These are phyloP conservation scores for Mycena citricolor DNA, from an alignment of 1,284 basidiomycete species.

Conservation along the genomic window DNA sequence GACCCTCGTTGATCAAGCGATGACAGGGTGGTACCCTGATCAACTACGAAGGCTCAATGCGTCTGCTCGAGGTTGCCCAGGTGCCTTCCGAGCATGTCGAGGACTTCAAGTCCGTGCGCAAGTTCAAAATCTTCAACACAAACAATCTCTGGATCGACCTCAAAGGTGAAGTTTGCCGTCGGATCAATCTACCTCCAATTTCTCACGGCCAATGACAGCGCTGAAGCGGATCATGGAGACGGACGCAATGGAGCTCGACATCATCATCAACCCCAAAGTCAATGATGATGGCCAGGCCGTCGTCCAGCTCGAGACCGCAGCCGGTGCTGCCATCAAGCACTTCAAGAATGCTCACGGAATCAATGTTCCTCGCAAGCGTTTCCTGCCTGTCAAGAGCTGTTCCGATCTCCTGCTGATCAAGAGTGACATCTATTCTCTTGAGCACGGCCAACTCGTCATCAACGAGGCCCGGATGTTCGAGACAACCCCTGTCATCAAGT, in stretches of 20 bases:
- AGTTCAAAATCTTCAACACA: conserved; percentile 85
- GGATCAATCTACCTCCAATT: background rate
- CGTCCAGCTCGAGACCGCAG: conserved; percentile 91
- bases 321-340: conserved; percentile 97
- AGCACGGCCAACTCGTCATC: conserved; percentile 93
- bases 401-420: conserved; percentile 94
- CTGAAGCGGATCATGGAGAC: conserved; percentile 84
- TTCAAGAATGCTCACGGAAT: conserved; percentile 94
- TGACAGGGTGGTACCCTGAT: conserved; percentile 82
- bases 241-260: conserved; percentile 75
- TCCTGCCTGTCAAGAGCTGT: conserved; percentile 94
- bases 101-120: conserved; percentile 86
- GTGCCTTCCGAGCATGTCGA: conserved; percentile 87
- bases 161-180: conserved; percentile 38
- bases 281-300: conserved; percentile 75
- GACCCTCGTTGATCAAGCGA: background rate
- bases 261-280: conserved; percentile 79
- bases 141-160: conserved; percentile 93
- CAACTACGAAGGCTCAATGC: conserved; percentile 82
- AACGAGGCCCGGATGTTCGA: conserved; percentile 89
- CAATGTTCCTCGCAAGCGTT: conserved; percentile 95
- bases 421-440: conserved; percentile 92
- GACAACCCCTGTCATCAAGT: conserved; percentile 96
- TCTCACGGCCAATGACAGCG: conserved; percentile 32
- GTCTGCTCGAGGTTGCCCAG: conserved; percentile 88